Conservation (phyloP, 2,329 filamentous ascomycete genomes). For the Fusarium nematophilum region DNA sequence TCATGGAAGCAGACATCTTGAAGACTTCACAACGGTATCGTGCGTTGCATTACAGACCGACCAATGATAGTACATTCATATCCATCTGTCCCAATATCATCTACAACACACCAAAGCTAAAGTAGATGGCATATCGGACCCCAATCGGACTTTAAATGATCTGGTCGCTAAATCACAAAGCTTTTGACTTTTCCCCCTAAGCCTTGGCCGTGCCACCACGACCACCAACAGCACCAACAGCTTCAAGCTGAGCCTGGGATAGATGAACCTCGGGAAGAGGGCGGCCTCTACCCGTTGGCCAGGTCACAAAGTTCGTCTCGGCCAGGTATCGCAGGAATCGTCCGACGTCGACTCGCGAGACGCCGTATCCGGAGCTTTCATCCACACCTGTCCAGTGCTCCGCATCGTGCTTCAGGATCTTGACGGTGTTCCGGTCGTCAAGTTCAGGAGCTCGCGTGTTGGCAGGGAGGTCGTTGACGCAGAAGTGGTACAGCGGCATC, state of each 20-base stretch:
- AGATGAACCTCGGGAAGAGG: conserved; percentile 39
- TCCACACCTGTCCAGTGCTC: conserved; percentile 69
- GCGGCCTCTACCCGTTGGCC: conserved; percentile 43
- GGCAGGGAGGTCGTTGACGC: conserved; percentile 20
- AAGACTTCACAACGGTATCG: too few relatives aligned
- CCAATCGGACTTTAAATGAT: neutral
- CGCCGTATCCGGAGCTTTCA: conserved; percentile 59
- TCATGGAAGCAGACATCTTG: too few relatives aligned
- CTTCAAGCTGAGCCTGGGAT: conserved; percentile 35
- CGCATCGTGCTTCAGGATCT: conserved; percentile 72
- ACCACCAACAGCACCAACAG: conserved; percentile 37
- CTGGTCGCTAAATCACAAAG: conserved; percentile 8
- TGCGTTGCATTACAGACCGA: too few relatives aligned
- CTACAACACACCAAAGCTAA: too few relatives aligned
- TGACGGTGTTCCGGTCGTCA: conserved; percentile 65
- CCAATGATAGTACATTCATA: too few relatives aligned
- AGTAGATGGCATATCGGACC: neutral
- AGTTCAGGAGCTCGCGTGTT: conserved; percentile 28
- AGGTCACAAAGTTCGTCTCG: conserved; percentile 46
- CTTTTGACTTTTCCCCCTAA: conserved; percentile 2
- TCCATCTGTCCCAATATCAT: too few relatives aligned
- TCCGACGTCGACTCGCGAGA: conserved; percentile 42
- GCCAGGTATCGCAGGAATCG: conserved; percentile 45
- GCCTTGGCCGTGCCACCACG: conserved; percentile 33
- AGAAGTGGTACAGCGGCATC: conserved; percentile 26